Percentiles rank a stretch among this genome's conserved stretches.
These are phyloP conservation scores for Lachancea nothofagi DNA, from an alignment of 805 yeast genomes.

Conservation along the genomic window DNA sequence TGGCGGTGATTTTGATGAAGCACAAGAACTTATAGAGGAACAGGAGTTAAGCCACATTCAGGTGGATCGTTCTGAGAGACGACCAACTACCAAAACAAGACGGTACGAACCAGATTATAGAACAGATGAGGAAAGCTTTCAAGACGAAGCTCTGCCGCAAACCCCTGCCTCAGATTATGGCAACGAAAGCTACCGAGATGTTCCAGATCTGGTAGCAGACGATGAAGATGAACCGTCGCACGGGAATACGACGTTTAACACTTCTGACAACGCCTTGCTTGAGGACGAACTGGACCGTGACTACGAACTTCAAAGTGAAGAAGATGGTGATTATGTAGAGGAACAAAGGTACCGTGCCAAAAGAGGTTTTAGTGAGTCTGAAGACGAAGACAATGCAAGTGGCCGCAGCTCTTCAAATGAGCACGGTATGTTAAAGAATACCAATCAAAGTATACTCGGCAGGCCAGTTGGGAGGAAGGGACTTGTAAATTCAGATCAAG, in stretches of 20 bases:
- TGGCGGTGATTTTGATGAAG: background rate
- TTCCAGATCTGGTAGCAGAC: conserved; percentile 75
- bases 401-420: background rate
- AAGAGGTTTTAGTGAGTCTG: conserved; percentile 4
- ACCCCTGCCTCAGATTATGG: conserved; percentile 14
- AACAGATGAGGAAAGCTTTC: conserved; percentile 3
- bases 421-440: background rate
- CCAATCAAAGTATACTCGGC: background rate
- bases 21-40: background rate
- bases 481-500: background rate
- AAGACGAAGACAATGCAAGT: conserved; percentile 3
- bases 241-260: conserved; percentile 28
- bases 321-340: conserved; percentile 33
- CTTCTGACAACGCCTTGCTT: conserved; percentile 30
- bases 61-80: too few species aligned
- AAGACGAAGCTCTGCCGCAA: conserved; percentile 3
- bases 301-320: conserved; percentile 16
- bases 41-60: too few species aligned
- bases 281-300: conserved; percentile 27
- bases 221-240: conserved; percentile 63
- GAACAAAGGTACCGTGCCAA: conserved; percentile 10
- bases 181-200: conserved; percentile 42
- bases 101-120: conserved; percentile 5
- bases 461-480: background rate
- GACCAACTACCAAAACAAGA: background rate